These are phyloP conservation scores for Royoungia palumana DNA, from an alignment of 768 basidiomycete genomes.

Conservation along the genomic window DNA sequence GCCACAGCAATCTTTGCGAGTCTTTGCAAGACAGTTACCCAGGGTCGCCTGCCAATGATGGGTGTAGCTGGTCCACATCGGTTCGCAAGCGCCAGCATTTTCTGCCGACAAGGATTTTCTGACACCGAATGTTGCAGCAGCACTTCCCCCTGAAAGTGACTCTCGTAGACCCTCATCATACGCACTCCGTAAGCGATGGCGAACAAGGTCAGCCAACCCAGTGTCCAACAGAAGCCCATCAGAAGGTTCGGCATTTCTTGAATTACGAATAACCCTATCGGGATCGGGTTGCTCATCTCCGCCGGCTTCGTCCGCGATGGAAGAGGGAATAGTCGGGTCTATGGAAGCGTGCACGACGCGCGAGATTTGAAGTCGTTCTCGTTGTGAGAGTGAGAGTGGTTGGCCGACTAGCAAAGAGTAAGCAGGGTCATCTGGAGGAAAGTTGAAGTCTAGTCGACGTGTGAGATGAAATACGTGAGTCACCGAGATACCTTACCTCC, in stretches of 20 bases:
- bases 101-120: conserved; percentile 39
- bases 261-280: conserved; percentile 69
- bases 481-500: conserved; percentile 58
- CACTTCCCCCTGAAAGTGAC: conserved; percentile 10
- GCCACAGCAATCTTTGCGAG: not conserved
- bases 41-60: conserved; percentile 81
- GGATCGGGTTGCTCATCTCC: conserved; percentile 49
- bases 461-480: not conserved
- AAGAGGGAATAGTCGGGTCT: conserved; percentile 51
- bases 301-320: conserved; percentile 36
- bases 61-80: conserved; percentile 86
- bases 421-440: conserved; percentile 73
- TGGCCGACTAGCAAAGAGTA: conserved; percentile 76
- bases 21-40: conserved; percentile 42
- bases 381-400: conserved; percentile 52
- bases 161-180: conserved; percentile 56
- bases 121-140: conserved; percentile 47
- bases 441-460: conserved; percentile 76
- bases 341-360: conserved; percentile 70
- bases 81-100: conserved; percentile 62
- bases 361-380: conserved; percentile 51
- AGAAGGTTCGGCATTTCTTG: conserved; percentile 50
- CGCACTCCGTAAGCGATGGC: conserved; percentile 52
- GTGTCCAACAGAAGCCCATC: conserved; percentile 68
- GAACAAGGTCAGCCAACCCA: conserved; percentile 50